Base-by-base conservation (phyloP, 2,329 filamentous ascomycete genomes). In the Cladosporium sp. region DNA sequence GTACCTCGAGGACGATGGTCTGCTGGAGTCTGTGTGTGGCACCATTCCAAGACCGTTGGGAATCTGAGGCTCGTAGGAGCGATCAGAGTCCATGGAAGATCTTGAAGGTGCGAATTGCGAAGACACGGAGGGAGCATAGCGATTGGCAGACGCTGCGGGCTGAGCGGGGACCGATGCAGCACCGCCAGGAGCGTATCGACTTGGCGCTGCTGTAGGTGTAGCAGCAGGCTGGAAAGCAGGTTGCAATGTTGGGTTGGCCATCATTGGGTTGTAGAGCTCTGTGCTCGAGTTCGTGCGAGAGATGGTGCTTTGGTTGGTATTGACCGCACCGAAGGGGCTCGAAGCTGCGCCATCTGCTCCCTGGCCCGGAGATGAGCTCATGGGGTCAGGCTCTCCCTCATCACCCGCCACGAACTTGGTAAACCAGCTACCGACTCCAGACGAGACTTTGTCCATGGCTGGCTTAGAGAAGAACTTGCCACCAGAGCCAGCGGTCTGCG, bases 321-420 rank as follows among this genome's bases (percentile, higher is more conserved):
- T 78, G 46, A 96, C 82, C 48, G 85, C 85, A 7, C 87, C 85
- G 66, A 98, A 97, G 1, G 89, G 90, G 0, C 90, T 88, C 46
- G 78, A 69, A 53, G 88, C 85, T 29, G 51, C 51, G 16, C 67
- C 70, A 43, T 79, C 78, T 29, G 38, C 32, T 38, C 80, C 81
- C 38, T 45, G 38, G n/a, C 43, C 49, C 5, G 43, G 29, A 47
- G 76, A 77, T 4, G 73, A 74, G 7, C 75, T 80, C 48, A 77
- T 77, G 0, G 79, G 81, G 8, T 75, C 75, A 29, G 76, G 75
- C 45, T 89, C 86, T 46, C 80, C 81, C 49, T 97, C 92, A 53
- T 96, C 92, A 12, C 93, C 94, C 45, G 87, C 84, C 53, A 98
- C 90, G 63, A 98, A 98, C 62, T 90, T 96, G 70, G 91, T 97